Base-by-base conservation (phyloP, 2,329 filamentous ascomycete species). In the Clarireedia sp. region DNA sequence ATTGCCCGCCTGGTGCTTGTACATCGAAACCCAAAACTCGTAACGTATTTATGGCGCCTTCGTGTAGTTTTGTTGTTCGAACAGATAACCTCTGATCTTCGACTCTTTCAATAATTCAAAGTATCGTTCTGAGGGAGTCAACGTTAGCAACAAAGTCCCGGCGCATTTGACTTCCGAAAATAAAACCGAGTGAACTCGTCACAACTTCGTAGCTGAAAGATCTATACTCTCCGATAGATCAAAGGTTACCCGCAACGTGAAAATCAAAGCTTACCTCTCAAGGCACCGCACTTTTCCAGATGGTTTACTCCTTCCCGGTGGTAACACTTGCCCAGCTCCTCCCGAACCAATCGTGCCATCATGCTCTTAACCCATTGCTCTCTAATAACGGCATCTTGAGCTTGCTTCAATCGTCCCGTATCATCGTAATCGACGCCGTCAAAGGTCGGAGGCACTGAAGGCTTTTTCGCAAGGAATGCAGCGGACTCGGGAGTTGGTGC, bases 361-460 rank as follows among this genome's bases (percentile, higher is more conserved):
- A 94, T 94, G 70, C 86, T 85, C 70, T 83, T 84, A 58, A 94
- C 87, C 89, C 89, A 94, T 76, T 94, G 89, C 75, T 94, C 89
- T 60, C 88, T 80, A 66, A 94, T 81, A 56, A 94, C 80, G 62
- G 88, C 81, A 71, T 94, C 89, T 71, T 92, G 88, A 53, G 89
- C 89, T 59, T 84, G 83, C 77, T 92, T 94, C 70, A 94, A 78
- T 64, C 83, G 82, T 70, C 82, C 82, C 70, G 85, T 90, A 75
- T 94, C 87, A 63, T 91, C 85, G 75, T 86, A 94, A 76, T 92
- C 86, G 69, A 94, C 89, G 63, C 89, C 89, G 67, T 90, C 88
- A 72, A 94, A 94, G 57, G 86, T 90, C 37, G 89, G 86, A 60
- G 87, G 78, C 56, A 94, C 89, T 61, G 79, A 83, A 59, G 89